Evolutionary conservation across 75 land plant species (phyloP).

Genomic region (Chamaecyparis obtusa): DNA sequence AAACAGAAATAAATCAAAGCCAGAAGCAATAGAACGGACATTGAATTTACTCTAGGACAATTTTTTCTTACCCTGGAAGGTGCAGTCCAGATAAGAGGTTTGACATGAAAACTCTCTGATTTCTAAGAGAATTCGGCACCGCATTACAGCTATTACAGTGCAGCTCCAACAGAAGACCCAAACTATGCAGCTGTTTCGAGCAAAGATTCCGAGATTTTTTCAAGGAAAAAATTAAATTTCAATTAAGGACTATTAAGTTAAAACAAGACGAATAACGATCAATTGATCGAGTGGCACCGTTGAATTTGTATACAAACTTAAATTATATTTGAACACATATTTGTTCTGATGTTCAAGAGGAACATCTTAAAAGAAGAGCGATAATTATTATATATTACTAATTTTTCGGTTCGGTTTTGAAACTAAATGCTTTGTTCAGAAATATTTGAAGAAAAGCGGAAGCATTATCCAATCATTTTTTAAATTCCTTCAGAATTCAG

Average conservation of each 20-base stretch:
- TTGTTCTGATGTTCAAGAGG: neutral
- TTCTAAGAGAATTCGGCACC: constrained; percentile 34
- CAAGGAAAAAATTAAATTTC: no score
- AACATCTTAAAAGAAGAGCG: neutral
- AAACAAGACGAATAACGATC: neutral
- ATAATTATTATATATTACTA: neutral
- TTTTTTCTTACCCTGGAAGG: constrained; percentile 48
- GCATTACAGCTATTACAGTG: constrained; percentile 21
- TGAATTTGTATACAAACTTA: neutral
- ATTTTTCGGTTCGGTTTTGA: neutral
- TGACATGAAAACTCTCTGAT: constrained; percentile 38
- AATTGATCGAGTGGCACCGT: neutral
- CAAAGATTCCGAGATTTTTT: neutral
- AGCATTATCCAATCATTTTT: neutral
- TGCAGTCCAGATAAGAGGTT: constrained; percentile 65
- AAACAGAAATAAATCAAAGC: neutral
- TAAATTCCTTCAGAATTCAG: neutral
- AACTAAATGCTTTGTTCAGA: neutral
- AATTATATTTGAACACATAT: neutral
- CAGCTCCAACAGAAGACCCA: constrained; percentile 68
- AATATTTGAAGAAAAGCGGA: neutral
- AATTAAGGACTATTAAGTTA: neutral
- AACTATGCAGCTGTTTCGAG: constrained; percentile 72
- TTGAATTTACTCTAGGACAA: neutral
- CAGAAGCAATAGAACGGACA: neutral